Conservation (phyloP, 495 filamentous ascomycete genomes). For the Penicillium ucsense region DNA sequence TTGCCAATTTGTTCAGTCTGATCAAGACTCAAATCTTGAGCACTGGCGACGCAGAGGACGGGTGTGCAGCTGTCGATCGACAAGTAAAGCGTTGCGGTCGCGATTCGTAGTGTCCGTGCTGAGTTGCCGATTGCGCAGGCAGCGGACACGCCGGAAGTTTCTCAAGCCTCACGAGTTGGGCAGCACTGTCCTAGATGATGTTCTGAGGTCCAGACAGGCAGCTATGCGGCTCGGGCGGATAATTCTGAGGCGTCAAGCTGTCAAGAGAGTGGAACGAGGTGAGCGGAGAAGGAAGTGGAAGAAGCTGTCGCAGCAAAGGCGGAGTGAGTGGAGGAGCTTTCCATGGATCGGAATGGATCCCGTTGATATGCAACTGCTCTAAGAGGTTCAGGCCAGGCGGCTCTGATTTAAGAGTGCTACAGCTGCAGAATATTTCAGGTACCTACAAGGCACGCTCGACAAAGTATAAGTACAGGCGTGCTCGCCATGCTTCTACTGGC, state of each 20-base stretch:
- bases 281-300: constrained; percentile 1
- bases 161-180: constrained; percentile 39
- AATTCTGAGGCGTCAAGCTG: background rate
- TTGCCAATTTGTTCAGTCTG: no score
- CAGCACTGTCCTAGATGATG: constrained; percentile 12
- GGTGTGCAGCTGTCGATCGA: constrained; percentile 13
- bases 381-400: no score
- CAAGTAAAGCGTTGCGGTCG: constrained; percentile 8
- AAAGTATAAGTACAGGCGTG: no score
- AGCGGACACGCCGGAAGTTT: constrained; percentile 4
- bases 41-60: background rate
- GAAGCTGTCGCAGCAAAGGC: constrained; percentile 6
- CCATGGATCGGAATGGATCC: constrained; percentile 16
- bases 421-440: no score
- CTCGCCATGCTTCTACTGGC: no score
- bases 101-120: constrained; percentile 8
- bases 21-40: no score
- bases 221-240: background rate
- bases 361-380: background rate
- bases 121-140: constrained; percentile 7
- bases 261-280: background rate
- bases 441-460: no score
- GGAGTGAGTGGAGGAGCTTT: constrained; percentile 15
- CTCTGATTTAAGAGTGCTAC: no score
- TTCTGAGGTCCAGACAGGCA: constrained; percentile 2